Conservation (phyloP, 805 yeast species). For the Pichia membranifaciens region DNA sequence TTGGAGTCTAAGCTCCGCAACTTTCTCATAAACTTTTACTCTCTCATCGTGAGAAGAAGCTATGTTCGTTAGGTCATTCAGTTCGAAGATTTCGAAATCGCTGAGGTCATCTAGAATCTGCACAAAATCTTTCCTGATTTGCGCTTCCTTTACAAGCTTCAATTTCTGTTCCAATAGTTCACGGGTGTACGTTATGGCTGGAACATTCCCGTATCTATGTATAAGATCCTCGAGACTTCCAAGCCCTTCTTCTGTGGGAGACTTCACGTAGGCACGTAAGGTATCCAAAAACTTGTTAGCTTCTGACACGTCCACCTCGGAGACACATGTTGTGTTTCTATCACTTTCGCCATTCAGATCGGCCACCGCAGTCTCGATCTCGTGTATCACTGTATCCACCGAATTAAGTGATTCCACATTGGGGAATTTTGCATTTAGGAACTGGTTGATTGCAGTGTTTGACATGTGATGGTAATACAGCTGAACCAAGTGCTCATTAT, state of each 20-base stretch:
- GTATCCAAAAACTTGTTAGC: neutral
- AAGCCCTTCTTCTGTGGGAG: slow-evolving; percentile 3
- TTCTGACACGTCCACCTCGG: neutral
- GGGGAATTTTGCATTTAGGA: slow-evolving; percentile 4
- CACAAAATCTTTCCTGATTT: neutral
- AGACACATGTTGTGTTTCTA: neutral
- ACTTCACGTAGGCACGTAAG: neutral
- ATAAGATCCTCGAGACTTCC: slow-evolving; percentile 7
- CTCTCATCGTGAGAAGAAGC: neutral
- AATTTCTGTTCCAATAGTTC: slow-evolving; percentile 10
- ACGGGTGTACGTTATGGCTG: slow-evolving; percentile 12
- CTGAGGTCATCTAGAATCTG: neutral
- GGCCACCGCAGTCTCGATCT: neutral
- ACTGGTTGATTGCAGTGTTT: neutral
- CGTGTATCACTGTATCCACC: slow-evolving; percentile 1
- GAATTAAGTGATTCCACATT: neutral
- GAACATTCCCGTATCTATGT: slow-evolving; percentile 8
- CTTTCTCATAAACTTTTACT: neutral
- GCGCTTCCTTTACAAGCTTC: slow-evolving; percentile 5
- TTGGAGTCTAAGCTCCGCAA: neutral
- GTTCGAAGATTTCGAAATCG: slow-evolving; percentile 11
- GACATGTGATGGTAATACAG: neutral
- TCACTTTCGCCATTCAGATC: neutral
- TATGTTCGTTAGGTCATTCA: neutral
- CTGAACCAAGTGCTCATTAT: no score